Percentiles rank a stretch among this genome's conserved stretches.
Conservation (phyloP, 2,329 filamentous ascomycete genomes). For the Ceratocystis eucalypticola region DNA sequence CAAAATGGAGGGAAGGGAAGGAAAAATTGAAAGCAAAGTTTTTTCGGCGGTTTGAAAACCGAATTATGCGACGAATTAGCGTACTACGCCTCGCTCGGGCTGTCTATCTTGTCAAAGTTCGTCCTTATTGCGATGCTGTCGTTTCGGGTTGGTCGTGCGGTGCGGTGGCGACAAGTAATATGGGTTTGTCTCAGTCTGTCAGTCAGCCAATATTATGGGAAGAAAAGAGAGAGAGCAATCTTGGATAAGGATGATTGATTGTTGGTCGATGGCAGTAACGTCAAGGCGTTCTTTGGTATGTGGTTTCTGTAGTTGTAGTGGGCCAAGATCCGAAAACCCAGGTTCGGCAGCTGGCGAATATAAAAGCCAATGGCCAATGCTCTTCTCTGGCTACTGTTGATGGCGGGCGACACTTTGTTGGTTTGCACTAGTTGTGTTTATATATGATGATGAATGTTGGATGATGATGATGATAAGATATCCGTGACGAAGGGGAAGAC, state of each 20-base stretch:
- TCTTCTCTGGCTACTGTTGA: too few species aligned
- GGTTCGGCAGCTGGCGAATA: not conserved
- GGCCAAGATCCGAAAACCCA: not conserved
- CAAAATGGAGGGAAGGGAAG: not conserved
- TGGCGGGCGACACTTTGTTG: too few species aligned
- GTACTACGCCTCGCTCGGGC: not conserved
- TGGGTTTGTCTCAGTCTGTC: not conserved
- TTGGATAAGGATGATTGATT: too few species aligned
- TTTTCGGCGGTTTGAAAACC: not conserved
- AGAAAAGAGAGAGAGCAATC: not conserved
- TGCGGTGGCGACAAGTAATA: not conserved
- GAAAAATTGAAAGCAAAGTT: not conserved
- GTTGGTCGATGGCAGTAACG: too few species aligned
- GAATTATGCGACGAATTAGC: not conserved
- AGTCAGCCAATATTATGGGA: not conserved
- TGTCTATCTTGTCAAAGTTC: not conserved
- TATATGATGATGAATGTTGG: too few species aligned
- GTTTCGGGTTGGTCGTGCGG: not conserved
- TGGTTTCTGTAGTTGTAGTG: too few species aligned
- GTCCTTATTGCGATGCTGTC: not conserved
- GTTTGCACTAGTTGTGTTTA: too few species aligned
- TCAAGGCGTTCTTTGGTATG: too few species aligned
- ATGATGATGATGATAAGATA: too few species aligned
- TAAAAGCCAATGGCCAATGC: too few species aligned
- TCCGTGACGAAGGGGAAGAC: too few species aligned